A percentile compares a stretch with the other conserved stretches of the same genome.
Evolutionary conservation across 495 filamentous ascomycete genomes (phyloP).

Genomic region (Aspergillus cristatus): DNA sequence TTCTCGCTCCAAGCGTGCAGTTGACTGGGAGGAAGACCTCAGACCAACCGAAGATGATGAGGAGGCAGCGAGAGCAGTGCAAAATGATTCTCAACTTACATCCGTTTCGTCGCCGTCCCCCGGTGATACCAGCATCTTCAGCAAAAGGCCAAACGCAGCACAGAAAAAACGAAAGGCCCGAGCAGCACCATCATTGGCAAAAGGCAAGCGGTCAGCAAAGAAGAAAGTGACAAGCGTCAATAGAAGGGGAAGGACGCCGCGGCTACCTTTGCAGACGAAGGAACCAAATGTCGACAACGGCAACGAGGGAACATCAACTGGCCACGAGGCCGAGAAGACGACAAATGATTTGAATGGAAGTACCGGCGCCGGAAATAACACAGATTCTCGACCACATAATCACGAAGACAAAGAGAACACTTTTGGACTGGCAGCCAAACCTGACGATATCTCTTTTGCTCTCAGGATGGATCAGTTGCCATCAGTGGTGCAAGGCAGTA

Average conservation of each 20-base stretch:
- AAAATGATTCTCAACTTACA: conserved; percentile 2
- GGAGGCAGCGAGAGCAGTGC: not conserved
- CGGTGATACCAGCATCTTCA: not conserved
- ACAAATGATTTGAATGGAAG: too few species aligned
- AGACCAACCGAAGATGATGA: conserved; percentile 19
- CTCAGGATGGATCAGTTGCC: conserved; percentile 6
- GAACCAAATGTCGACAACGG: too few species aligned
- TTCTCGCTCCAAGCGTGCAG: conserved; percentile 6
- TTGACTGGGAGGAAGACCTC: conserved; percentile 29
- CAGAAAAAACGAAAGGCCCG: conserved; percentile 6
- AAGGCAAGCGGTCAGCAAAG: conserved; percentile 8
- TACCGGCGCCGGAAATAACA: too few species aligned
- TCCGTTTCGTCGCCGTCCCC: conserved; percentile 11
- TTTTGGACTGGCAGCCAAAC: too few species aligned
- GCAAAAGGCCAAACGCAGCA: conserved; percentile 1
- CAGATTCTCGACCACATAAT: too few species aligned
- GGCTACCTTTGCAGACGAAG: conserved; percentile 5
- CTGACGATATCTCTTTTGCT: too few species aligned
- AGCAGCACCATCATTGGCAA: not conserved
- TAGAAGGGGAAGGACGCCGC: not conserved
- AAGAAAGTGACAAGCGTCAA: not conserved
- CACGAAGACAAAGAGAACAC: too few species aligned
- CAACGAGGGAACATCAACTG: not conserved
- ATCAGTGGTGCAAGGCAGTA: too few species aligned
- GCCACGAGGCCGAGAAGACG: not conserved